These are phyloP conservation scores for Lophium mytilinum DNA, from an alignment of 495 filamentous ascomycete species.

Conservation along the genomic window DNA sequence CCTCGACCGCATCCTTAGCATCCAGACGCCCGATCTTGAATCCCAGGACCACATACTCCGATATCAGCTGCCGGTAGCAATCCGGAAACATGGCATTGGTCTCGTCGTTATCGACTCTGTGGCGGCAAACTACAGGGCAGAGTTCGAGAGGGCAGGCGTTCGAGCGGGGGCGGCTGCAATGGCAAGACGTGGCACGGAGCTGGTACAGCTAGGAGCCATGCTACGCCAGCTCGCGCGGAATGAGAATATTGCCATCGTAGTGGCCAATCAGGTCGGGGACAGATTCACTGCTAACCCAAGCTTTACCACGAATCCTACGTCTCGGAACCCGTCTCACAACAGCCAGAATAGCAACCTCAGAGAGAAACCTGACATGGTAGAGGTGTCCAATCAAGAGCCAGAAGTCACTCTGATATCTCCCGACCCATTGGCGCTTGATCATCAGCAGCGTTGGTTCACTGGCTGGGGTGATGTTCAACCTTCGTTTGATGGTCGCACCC, in stretches of 20 bases:
- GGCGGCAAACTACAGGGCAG: conserved; percentile 88
- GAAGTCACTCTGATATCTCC: conserved; percentile 26
- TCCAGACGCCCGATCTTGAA: conserved; percentile 86
- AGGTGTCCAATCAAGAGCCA: conserved; percentile 21
- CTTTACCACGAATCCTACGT: conserved; percentile 2
- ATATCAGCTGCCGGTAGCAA: conserved; percentile 83
- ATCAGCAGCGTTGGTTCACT: conserved; percentile 89
- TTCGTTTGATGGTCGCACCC: conserved; percentile 1
- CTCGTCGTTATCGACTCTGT: conserved; percentile 83
- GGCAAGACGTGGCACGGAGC: conserved; percentile 55
- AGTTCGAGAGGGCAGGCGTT: conserved; percentile 53
- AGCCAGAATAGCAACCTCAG: conserved; percentile 9
- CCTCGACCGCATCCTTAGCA: conserved; percentile 60
- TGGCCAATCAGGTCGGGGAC: conserved; percentile 95
- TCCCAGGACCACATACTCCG: conserved; percentile 89
- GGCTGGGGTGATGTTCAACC: conserved; percentile 71
- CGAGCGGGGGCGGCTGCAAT: conserved; percentile 37
- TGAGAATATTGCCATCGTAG: conserved; percentile 72
- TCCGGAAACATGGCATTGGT: conserved; percentile 63
- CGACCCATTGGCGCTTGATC: conserved; percentile 60
- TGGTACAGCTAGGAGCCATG: conserved; percentile 66
- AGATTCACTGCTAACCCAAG: conserved; percentile 45
- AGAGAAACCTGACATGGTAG: not conserved
- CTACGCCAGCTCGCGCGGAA: conserved; percentile 65
- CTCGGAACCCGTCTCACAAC: conserved; percentile 15